A percentile compares a stretch with the other conserved stretches of the same genome.
phyloP scores from a whole-genome alignment of 768 basidiomycete species.

The Mycena vitilis region DNA sequence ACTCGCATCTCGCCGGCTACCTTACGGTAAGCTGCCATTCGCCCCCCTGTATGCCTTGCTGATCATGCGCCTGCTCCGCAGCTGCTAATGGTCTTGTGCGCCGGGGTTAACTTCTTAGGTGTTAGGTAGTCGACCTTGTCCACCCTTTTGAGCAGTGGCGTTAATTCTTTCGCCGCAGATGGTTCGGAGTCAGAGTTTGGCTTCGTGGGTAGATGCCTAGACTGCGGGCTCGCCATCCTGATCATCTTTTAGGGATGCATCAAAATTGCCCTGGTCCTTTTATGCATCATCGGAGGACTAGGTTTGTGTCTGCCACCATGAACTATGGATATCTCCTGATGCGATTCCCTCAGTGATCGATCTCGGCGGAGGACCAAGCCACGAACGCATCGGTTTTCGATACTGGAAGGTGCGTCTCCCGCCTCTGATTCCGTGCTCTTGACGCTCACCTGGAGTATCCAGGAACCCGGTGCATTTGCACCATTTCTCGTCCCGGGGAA shows the following conservation, averaged over 20 bases:
- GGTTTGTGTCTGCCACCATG: background rate
- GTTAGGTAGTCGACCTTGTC: conserved; percentile 49
- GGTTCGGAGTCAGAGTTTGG: conserved; percentile 70
- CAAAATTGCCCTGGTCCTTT: conserved; percentile 58
- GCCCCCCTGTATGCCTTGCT: conserved; percentile 38
- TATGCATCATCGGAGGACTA: conserved; percentile 48
- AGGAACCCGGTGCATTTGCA: conserved; percentile 32
- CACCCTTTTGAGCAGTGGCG: too few relatives aligned
- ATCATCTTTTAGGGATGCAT: conserved; percentile 38
- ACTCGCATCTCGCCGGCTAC: conserved; percentile 27
- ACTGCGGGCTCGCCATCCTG: background rate
- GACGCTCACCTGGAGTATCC: background rate
- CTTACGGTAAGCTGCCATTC: conserved; percentile 21
- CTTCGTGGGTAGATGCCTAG: conserved; percentile 52
- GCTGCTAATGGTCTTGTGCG: conserved; percentile 41
- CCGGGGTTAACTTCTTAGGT: conserved; percentile 52
- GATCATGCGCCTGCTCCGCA: background rate
- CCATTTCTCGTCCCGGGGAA: conserved; percentile 19
- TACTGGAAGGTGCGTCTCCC: conserved; percentile 53
- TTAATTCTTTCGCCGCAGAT: too few relatives aligned
- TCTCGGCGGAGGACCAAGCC: conserved; percentile 61
- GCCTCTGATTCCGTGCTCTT: background rate
- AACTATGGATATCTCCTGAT: background rate
- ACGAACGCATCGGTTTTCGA: conserved; percentile 57
- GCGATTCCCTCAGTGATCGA: conserved; percentile 57